Evolutionary conservation across 164 flowering plant species (phyloP).

Genomic region (Platanus orientalis): DNA sequence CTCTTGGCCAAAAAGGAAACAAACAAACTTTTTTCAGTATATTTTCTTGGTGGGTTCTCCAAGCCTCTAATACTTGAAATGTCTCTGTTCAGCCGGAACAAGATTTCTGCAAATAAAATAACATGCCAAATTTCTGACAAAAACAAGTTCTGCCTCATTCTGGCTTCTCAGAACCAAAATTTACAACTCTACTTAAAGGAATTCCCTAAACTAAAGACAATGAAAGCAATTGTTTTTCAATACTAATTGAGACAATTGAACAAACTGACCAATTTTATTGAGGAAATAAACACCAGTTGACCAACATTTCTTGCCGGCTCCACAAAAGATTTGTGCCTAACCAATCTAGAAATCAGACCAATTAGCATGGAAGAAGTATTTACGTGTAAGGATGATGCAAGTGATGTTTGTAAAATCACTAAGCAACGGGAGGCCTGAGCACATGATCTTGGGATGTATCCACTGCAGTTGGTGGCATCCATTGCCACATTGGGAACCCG

Average conservation of each 20-base stretch:
- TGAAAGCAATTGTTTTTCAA: no score
- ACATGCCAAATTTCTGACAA: no score
- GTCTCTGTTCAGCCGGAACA: no score
- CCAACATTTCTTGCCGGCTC: not conserved
- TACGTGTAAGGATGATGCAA: not conserved
- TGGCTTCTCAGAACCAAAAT: no score
- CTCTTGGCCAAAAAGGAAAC: no score
- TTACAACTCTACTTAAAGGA: no score
- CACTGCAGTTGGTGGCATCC: constrained; percentile 18
- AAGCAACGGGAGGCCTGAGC: constrained; percentile 5
- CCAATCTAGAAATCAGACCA: not conserved
- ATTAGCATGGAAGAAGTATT: not conserved
- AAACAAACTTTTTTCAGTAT: no score
- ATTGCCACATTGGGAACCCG: constrained; percentile 23
- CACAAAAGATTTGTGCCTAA: not conserved
- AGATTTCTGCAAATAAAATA: no score
- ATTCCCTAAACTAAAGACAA: no score
- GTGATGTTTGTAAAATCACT: not conserved
- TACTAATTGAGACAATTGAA: not conserved
- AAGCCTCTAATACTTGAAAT: no score
- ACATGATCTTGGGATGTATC: constrained; percentile 24
- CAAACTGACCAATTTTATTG: not conserved
- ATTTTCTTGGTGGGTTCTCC: no score
- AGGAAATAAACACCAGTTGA: not conserved
- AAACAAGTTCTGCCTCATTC: no score